These are phyloP conservation scores for Globisporangium abappressorium DNA, from an alignment of 352 stramenopile species.

Conservation along the genomic window DNA sequence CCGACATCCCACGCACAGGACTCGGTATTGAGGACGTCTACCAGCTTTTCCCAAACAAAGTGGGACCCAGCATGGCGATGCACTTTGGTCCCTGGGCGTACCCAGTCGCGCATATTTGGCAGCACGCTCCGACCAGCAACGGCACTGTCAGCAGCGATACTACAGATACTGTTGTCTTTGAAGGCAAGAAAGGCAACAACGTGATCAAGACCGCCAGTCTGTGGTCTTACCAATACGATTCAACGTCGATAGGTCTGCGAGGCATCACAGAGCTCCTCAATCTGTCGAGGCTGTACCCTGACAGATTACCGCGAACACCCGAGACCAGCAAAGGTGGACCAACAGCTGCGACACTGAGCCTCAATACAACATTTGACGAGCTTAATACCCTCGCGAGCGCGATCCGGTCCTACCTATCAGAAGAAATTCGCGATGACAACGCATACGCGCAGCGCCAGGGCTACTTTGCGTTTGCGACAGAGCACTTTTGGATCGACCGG, in stretches of 20 bases:
- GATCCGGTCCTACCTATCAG: slow-evolving; percentile 11
- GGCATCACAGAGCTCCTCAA: slow-evolving; percentile 26
- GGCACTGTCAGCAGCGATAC: background rate
- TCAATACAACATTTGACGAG: slow-evolving; percentile 32
- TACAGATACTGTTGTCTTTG: slow-evolving; percentile 5
- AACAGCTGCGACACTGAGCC: slow-evolving; percentile 12
- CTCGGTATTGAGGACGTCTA: slow-evolving; percentile 27
- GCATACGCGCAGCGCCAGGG: background rate
- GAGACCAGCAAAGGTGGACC: slow-evolving; percentile 7
- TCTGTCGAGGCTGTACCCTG: slow-evolving; percentile 8
- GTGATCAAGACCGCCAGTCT: slow-evolving; percentile 14
- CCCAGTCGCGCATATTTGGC: slow-evolving; percentile 31
- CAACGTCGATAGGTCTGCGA: slow-evolving; percentile 28
- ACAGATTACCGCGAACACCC: slow-evolving; percentile 13
- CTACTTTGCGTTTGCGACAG: slow-evolving; percentile 17
- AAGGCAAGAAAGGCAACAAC: slow-evolving; percentile 16
- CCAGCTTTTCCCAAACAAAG: slow-evolving; percentile 22
- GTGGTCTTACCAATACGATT: slow-evolving; percentile 43
- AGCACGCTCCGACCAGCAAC: background rate
- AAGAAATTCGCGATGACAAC: background rate
- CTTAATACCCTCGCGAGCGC: slow-evolving; percentile 29
- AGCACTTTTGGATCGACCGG: slow-evolving; percentile 32
- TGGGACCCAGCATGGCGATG: slow-evolving; percentile 27
- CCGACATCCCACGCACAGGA: slow-evolving; percentile 51
- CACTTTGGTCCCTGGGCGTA: slow-evolving; percentile 52